Conservation (phyloP, 148 eudicot species). For the Pouteria glomerata region DNA sequence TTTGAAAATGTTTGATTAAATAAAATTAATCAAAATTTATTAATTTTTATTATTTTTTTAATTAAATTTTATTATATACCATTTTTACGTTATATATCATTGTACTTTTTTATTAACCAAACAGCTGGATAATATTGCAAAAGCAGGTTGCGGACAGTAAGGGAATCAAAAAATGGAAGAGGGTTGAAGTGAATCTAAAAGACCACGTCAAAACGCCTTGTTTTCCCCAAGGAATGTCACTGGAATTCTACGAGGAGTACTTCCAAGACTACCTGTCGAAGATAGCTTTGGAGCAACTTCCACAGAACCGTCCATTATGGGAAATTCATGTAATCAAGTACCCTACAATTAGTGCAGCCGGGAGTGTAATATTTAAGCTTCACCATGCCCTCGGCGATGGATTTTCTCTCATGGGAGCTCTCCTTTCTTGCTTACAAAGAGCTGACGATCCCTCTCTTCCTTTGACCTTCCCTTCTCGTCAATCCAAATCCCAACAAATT, state of each 20-base stretch:
- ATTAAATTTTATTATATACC: too few relatives aligned
- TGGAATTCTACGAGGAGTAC: constrained; percentile 2
- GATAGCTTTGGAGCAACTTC: constrained; percentile 1
- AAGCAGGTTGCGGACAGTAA: constrained; percentile 8
- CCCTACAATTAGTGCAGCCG: background rate
- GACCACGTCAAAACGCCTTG: background rate
- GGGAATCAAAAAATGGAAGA: constrained; percentile 1
- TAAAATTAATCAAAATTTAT: too few relatives aligned
- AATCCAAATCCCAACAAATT: background rate
- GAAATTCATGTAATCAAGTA: constrained; percentile 17
- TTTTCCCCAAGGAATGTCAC: constrained; percentile 7
- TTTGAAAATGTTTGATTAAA: too few relatives aligned
- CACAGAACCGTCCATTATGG: constrained; percentile 10
- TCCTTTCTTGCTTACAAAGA: constrained; percentile 12
- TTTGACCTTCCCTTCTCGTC: constrained; percentile 11
- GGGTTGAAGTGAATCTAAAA: constrained; percentile 6
- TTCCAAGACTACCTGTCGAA: constrained; percentile 3
- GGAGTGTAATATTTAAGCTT: constrained; percentile 17
- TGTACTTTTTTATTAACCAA: too few relatives aligned
- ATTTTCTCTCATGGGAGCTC: constrained; percentile 12
- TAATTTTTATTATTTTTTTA: too few relatives aligned
- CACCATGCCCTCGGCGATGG: constrained; percentile 23
- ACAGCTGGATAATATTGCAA: background rate
- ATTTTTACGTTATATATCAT: too few relatives aligned
- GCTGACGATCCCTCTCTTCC: constrained; percentile 17